Evolutionary conservation across 306 rosid genomes (phyloP).

Genomic region (Ormosia emarginata): DNA sequence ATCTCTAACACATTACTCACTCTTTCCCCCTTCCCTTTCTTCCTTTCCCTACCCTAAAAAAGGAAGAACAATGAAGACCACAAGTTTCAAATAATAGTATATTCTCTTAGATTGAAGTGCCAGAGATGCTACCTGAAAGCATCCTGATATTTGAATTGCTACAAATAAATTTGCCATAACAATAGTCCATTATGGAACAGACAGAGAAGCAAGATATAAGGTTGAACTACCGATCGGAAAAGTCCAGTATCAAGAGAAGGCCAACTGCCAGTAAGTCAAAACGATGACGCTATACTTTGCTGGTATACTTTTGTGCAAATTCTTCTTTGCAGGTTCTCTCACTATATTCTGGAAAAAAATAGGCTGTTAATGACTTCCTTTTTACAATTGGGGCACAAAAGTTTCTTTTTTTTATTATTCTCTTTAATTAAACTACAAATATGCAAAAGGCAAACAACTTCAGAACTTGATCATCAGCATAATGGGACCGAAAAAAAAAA

Average conservation of each 20-base stretch:
- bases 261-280: slow-evolving; percentile 64
- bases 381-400: background rate
- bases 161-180: slow-evolving; percentile 78
- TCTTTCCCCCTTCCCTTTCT: background rate
- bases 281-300: slow-evolving; percentile 61
- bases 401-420: too few species aligned
- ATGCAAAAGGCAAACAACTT: background rate
- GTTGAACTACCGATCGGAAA: slow-evolving; percentile 70
- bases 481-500: background rate
- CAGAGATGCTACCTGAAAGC: slow-evolving; percentile 54
- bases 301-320: slow-evolving; percentile 65
- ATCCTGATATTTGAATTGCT: slow-evolving; percentile 70
- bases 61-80: background rate
- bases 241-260: slow-evolving; percentile 69
- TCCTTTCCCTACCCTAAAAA: background rate
- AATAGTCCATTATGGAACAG: slow-evolving; percentile 65
- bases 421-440: background rate
- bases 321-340: slow-evolving; percentile 64
- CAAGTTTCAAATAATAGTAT: background rate
- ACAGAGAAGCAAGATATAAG: slow-evolving; percentile 62
- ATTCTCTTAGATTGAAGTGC: background rate
- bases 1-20: background rate
- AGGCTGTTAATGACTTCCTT: background rate
- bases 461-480: background rate
- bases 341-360: slow-evolving; percentile 54